Conservation (phyloP, 139 green algal genomes). For the Volvox reticuliferus region DNA sequence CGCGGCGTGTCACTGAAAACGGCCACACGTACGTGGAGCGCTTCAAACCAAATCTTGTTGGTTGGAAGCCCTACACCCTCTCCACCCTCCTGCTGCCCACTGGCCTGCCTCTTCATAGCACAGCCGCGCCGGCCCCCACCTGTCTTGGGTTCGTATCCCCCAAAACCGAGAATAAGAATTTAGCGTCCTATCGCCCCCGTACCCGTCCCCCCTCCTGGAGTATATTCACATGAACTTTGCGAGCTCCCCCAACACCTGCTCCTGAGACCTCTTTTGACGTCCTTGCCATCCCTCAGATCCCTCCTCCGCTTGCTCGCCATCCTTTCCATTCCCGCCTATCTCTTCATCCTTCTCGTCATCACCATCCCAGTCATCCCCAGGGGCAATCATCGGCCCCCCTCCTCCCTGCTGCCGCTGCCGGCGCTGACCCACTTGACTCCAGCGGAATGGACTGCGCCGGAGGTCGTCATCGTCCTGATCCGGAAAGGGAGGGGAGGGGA, state of each 20-base stretch:
- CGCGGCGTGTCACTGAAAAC: no score
- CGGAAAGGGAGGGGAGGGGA: no score
- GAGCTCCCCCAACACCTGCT: conserved; percentile 38
- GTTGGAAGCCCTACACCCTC: background rate
- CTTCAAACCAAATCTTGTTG: no score
- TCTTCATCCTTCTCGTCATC: background rate
- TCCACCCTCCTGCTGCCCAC: background rate
- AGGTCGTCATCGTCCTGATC: no score
- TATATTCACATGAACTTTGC: conserved; percentile 23
- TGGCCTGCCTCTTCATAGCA: background rate
- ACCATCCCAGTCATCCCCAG: background rate
- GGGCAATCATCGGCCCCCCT: background rate
- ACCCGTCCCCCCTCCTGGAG: background rate
- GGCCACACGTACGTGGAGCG: no score
- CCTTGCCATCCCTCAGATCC: background rate
- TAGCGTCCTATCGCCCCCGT: background rate
- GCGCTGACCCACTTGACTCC: no score
- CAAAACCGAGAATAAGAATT: no score
- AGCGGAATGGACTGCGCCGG: no score
- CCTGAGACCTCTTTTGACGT: background rate
- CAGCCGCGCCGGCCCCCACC: background rate
- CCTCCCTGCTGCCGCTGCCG: no score
- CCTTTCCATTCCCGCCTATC: no score
- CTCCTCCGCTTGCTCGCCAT: background rate
- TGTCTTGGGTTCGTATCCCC: no score